Conservation (phyloP, 495 filamentous ascomycete genomes). For the Zalerion maritima region DNA sequence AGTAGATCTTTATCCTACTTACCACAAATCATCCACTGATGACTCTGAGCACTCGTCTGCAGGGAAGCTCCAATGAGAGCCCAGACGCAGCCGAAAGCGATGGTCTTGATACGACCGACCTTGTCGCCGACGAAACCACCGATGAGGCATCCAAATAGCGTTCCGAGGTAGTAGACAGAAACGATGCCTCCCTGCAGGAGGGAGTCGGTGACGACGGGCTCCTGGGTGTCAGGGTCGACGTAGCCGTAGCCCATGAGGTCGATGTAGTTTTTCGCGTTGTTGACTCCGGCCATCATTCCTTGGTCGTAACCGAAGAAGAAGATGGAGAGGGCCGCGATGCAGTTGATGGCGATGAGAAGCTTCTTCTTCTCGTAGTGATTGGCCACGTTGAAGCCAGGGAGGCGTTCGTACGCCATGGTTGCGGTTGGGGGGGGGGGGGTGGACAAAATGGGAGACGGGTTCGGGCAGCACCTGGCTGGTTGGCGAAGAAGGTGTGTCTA, state of each 20-base stretch:
- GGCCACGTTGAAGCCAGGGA: conserved; percentile 42
- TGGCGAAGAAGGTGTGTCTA: too few relatives aligned
- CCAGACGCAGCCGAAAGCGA: conserved; percentile 41
- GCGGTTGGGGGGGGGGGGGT: too few relatives aligned
- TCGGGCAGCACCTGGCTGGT: too few relatives aligned
- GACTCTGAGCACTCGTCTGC: conserved; percentile 48
- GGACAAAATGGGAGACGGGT: too few relatives aligned
- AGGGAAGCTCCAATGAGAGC: conserved; percentile 43
- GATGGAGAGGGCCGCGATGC: conserved; percentile 38
- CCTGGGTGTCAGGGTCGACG: conserved; percentile 27
- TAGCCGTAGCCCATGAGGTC: conserved; percentile 53
- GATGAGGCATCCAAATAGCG: conserved; percentile 41
- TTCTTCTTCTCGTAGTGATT: conserved; percentile 46
- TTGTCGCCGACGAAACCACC: conserved; percentile 49
- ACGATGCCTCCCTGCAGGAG: conserved; percentile 57
- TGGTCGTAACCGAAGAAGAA: conserved; percentile 42
- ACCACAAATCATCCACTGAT: conserved; percentile 59
- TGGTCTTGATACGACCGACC: conserved; percentile 47
- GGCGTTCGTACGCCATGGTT: too few relatives aligned
- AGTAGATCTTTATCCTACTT: too few relatives aligned
- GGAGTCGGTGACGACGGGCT: conserved; percentile 42
- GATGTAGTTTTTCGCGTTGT: conserved; percentile 49
- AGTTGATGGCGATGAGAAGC: conserved; percentile 51
- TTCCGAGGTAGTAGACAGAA: conserved; percentile 57
- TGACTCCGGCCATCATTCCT: conserved; percentile 66